Evolutionary conservation across 1,284 basidiomycete species (phyloP).

Genomic region (Microbotryum intermedium): DNA sequence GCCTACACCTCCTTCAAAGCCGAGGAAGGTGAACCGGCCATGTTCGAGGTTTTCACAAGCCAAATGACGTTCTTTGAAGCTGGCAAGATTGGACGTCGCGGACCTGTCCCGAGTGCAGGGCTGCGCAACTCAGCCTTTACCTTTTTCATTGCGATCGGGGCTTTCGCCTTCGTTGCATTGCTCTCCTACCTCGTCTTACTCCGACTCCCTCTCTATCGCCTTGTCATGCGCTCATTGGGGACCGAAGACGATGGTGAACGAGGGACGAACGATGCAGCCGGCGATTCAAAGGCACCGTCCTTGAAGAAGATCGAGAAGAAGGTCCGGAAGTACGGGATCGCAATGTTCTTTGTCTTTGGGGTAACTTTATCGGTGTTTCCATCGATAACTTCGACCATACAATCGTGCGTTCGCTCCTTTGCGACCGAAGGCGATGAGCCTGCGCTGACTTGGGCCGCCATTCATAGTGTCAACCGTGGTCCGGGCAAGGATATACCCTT

Average conservation of each 20-base stretch:
- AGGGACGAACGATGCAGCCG: neutral
- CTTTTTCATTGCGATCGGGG: slow-evolving; percentile 31
- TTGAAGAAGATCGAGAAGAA: slow-evolving; percentile 32
- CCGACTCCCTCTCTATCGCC: slow-evolving; percentile 23
- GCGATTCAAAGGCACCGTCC: neutral
- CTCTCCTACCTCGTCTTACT: slow-evolving; percentile 20
- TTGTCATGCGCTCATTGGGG: slow-evolving; percentile 16
- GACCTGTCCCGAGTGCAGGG: neutral
- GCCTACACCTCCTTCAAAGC: slow-evolving; percentile 25
- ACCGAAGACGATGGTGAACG: too few relatives aligned
- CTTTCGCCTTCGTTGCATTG: slow-evolving; percentile 25
- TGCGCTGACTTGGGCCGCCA: neutral
- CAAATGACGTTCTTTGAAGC: neutral
- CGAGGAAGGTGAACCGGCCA: neutral
- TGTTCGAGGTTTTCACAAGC: too few relatives aligned
- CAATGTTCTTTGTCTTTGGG: slow-evolving; percentile 31
- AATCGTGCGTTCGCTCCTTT: neutral
- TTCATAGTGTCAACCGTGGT: neutral
- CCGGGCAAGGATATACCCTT: neutral
- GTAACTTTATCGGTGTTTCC: slow-evolving; percentile 36
- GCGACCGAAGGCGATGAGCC: slow-evolving; percentile 5
- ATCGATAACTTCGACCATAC: slow-evolving; percentile 32
- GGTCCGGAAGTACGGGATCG: slow-evolving; percentile 31
- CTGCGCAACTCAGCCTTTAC: slow-evolving; percentile 25
- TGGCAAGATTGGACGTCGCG: neutral